A percentile compares a stretch with the other conserved stretches of the same genome.
phyloP scores from a whole-genome alignment of 352 stramenopile genomes.

The Pythium utonaiense region DNA sequence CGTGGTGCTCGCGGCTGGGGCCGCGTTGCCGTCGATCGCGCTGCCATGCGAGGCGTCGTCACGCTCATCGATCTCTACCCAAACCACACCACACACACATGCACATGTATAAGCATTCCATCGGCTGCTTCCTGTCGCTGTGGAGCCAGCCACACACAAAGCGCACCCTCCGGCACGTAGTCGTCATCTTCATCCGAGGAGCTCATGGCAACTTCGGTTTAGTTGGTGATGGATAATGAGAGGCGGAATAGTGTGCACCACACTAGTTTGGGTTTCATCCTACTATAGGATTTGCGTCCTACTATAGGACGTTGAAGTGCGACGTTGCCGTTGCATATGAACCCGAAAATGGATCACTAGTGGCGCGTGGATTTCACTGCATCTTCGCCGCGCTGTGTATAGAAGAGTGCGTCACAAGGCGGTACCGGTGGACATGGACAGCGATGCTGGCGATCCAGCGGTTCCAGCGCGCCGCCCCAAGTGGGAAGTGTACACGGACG shows the following conservation, averaged over 20 bases:
- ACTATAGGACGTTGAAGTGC: slow-evolving; percentile 21
- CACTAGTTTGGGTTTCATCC: not conserved
- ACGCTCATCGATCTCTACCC: slow-evolving; percentile 9
- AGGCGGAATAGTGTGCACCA: not conserved
- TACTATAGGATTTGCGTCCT: too few species aligned
- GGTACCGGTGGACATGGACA: not conserved
- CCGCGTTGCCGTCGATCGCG: not conserved
- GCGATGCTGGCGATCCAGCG: not conserved
- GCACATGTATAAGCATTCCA: too few species aligned
- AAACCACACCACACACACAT: not conserved
- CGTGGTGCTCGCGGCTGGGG: slow-evolving; percentile 20
- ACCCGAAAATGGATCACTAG: not conserved
- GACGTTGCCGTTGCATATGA: not conserved
- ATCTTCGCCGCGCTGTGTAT: not conserved
- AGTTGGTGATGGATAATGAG: not conserved
- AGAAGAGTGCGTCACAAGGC: not conserved
- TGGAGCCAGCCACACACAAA: too few species aligned
- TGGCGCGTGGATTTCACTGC: not conserved
- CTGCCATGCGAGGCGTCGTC: not conserved
- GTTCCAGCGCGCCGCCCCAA: slow-evolving; percentile 17
- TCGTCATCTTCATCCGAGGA: slow-evolving; percentile 66
- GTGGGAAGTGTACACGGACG: slow-evolving; percentile 65
- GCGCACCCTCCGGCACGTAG: slow-evolving; percentile 60
- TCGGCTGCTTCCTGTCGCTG: too few species aligned
- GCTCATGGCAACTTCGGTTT: slow-evolving; percentile 36